Percentiles rank a stretch among this genome's conserved stretches.
Evolutionary conservation across 192 early-diverging fungal genomes (phyloP).

Genomic region (Spinellus fusiger): DNA sequence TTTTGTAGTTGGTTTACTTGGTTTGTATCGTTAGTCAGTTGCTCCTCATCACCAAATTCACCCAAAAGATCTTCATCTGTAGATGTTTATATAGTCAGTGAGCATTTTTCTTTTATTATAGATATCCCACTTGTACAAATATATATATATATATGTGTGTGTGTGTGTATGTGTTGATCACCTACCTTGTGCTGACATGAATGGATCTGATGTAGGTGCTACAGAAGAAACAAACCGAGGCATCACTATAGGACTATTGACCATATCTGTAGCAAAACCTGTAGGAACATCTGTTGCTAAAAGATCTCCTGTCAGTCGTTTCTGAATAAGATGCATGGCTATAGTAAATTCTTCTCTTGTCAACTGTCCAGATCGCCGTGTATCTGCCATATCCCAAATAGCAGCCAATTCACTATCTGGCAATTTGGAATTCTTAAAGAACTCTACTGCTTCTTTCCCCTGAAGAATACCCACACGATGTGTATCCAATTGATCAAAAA

Average conservation of each 20-base stretch:
- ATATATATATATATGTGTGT: background rate
- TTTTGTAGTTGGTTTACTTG: background rate
- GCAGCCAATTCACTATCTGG: slow-evolving; percentile 30
- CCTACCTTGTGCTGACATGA: too few relatives aligned
- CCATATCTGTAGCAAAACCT: too few relatives aligned
- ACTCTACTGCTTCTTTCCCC: slow-evolving; percentile 43
- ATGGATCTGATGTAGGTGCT: background rate
- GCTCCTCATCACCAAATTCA: too few relatives aligned
- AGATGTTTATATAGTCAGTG: background rate
- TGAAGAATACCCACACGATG: slow-evolving; percentile 56
- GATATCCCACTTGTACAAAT: background rate
- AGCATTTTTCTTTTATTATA: background rate
- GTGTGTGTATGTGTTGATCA: background rate
- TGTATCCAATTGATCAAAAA: slow-evolving; percentile 73
- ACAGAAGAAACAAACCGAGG: background rate
- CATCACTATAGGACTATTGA: background rate
- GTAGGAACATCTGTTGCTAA: slow-evolving; percentile 33
- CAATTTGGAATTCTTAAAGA: slow-evolving; percentile 35
- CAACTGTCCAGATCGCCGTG: slow-evolving; percentile 51
- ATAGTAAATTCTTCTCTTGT: slow-evolving; percentile 73
- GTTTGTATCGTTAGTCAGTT: too few relatives aligned
- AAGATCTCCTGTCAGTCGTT: slow-evolving; percentile 42
- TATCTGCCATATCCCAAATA: slow-evolving; percentile 64
- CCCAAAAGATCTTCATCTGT: background rate
- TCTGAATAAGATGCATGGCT: slow-evolving; percentile 74